Conservation (phyloP, 192 early-diverging fungal genomes). For the Haplosporangium gracile region DNA sequence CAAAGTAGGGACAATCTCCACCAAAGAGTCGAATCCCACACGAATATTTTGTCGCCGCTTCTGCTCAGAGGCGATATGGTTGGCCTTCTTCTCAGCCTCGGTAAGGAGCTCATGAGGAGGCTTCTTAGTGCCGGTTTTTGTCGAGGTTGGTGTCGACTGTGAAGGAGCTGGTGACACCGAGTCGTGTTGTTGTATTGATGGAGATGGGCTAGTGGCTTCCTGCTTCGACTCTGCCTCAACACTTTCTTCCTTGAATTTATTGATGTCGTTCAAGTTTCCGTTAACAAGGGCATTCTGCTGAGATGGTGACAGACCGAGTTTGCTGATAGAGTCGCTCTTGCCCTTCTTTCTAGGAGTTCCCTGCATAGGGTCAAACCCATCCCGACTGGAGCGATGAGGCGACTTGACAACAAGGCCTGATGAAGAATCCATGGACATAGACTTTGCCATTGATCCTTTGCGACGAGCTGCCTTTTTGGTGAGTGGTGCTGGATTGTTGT, state of each 20-base stretch:
- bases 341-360: background rate
- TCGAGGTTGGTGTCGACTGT: conserved; percentile 1
- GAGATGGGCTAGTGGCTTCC: background rate
- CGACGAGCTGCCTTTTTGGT: conserved; percentile 25
- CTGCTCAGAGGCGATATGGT: conserved; percentile 95
- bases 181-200: conserved; percentile 11
- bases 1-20: conserved; percentile 85
- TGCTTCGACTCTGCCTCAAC: conserved; percentile 5
- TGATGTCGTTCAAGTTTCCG: conserved; percentile 9
- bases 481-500: background rate
- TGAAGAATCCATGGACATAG: conserved; percentile 21
- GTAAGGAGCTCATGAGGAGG: conserved; percentile 76
- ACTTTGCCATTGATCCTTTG: conserved; percentile 23
- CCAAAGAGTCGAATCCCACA: conserved; percentile 88
- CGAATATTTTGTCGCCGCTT: conserved; percentile 91
- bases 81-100: conserved; percentile 89
- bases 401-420: conserved; percentile 31
- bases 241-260: background rate
- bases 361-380: conserved; percentile 22
- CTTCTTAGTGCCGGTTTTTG: conserved; percentile 37
- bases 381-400: conserved; percentile 18
- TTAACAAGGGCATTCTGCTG: background rate
- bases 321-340: background rate
- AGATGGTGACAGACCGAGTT: background rate
- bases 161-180: conserved; percentile 6